These are phyloP conservation scores for Platanthera guangdongensis DNA, from an alignment of 106 monocot species.

Conservation along the genomic window DNA sequence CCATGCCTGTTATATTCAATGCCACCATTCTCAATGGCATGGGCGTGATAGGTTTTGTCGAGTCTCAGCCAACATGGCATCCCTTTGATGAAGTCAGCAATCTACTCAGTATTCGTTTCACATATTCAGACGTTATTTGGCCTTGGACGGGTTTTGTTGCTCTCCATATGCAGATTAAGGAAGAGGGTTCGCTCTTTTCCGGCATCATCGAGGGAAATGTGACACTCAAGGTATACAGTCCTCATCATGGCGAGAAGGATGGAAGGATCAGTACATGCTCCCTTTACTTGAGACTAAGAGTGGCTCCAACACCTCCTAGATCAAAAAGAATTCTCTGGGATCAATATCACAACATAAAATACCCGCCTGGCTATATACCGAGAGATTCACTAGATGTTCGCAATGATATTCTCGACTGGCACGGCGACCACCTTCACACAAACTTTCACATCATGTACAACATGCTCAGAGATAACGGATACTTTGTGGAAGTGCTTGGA, in stretches of 20 bases:
- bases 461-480: constrained; percentile 85
- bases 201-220: constrained; percentile 82
- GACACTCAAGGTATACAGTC: constrained; percentile 54
- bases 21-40: constrained; percentile 94
- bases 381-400: constrained; percentile 96
- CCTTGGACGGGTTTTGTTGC: constrained; percentile 95
- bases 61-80: constrained; percentile 61
- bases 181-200: constrained; percentile 84
- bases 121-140: constrained; percentile 93
- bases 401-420: constrained; percentile 98
- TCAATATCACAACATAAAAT: constrained; percentile 94
- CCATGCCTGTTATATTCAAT: constrained; percentile 97
- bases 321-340: constrained; percentile 86
- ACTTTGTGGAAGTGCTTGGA: constrained; percentile 85
- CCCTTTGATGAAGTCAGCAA: constrained; percentile 87
- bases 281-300: constrained; percentile 65
- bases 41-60: constrained; percentile 82
- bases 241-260: constrained; percentile 31
- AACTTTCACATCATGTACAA: constrained; percentile 95
- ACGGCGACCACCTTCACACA: constrained; percentile 98
- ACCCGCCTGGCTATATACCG: constrained; percentile 96
- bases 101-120: constrained; percentile 75
- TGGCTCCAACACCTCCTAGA: constrained; percentile 75
- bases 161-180: constrained; percentile 86
- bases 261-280: constrained; percentile 53